These are phyloP conservation scores for Diaporthe vexans DNA, from an alignment of 2,329 filamentous ascomycete genomes.

Conservation along the genomic window DNA sequence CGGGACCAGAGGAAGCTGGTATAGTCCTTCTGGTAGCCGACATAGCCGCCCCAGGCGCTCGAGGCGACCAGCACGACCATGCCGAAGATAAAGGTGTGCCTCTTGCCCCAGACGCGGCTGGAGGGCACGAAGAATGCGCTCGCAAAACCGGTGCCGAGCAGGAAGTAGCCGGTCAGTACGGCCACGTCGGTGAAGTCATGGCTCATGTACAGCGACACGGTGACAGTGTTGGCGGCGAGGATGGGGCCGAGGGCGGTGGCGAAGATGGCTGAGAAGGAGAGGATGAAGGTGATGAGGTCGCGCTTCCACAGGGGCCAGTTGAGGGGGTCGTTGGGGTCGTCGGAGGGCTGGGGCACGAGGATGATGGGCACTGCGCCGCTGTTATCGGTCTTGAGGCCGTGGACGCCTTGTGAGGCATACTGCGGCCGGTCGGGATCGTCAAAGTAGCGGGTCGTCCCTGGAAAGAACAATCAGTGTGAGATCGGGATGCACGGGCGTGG, in stretches of 20 bases:
- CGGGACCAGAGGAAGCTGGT: conserved; percentile 81
- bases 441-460: conserved; percentile 75
- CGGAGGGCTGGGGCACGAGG: conserved; percentile 89
- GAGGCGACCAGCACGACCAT: conserved; percentile 80
- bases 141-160: conserved; percentile 84
- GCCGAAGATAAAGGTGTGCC: conserved; percentile 87
- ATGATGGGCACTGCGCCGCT: conserved; percentile 79
- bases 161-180: conserved; percentile 87
- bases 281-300: conserved; percentile 82
- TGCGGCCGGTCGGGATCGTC: conserved; percentile 68
- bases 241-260: conserved; percentile 88
- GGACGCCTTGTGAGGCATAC: conserved; percentile 54
- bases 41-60: conserved; percentile 83
- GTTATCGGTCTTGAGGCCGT: conserved; percentile 78
- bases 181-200: conserved; percentile 81
- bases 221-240: conserved; percentile 89
- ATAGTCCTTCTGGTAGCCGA: conserved; percentile 71
- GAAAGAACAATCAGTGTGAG: conserved; percentile 18
- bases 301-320: conserved; percentile 89
- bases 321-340: conserved; percentile 91
- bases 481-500: not conserved
- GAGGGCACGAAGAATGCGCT: conserved; percentile 90
- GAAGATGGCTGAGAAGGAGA: conserved; percentile 86
- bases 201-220: conserved; percentile 76
- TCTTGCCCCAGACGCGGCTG: conserved; percentile 91